phyloP scores from a whole-genome alignment of 352 stramenopile genomes.

The Phytophthora citricola region DNA sequence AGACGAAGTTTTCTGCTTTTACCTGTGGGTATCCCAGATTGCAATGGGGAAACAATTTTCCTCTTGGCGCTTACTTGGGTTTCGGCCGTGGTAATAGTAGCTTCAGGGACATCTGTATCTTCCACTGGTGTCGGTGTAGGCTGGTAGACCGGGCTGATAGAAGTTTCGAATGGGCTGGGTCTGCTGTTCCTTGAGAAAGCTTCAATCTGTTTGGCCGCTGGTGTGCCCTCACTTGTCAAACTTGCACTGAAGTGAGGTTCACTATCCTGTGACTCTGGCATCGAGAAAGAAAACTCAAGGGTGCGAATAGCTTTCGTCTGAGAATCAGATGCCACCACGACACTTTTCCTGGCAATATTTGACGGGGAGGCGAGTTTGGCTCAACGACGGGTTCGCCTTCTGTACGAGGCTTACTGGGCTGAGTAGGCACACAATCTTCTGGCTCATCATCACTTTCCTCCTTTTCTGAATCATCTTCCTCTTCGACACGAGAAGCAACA shows the following conservation, averaged over 20 bases:
- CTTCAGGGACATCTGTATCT: constrained; percentile 1
- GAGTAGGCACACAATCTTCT: constrained; percentile 58
- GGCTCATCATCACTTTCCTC: constrained; percentile 33
- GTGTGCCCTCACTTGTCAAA: constrained; percentile 35
- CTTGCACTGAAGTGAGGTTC: constrained; percentile 49
- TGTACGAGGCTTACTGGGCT: constrained; percentile 35
- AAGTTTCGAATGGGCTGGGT: constrained; percentile 30
- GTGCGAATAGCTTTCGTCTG: constrained; percentile 63
- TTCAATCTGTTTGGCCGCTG: constrained; percentile 40
- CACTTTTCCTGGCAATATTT: constrained; percentile 40
- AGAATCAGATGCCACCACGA: constrained; percentile 33
- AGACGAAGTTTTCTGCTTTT: constrained; percentile 20
- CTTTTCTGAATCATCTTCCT: neutral
- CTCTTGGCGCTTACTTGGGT: constrained; percentile 17
- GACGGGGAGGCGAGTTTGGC: constrained; percentile 12
- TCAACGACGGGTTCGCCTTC: constrained; percentile 21
- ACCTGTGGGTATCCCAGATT: constrained; percentile 3
- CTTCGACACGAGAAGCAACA: neutral
- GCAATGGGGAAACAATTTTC: constrained; percentile 11
- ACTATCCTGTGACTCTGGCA: constrained; percentile 64
- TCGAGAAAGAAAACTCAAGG: constrained; percentile 71
- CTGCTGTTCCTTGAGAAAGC: constrained; percentile 18
- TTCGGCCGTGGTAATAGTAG: neutral
- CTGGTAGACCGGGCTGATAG: constrained; percentile 34
- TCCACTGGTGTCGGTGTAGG: constrained; percentile 15